Evolutionary conservation across 2,329 filamentous ascomycete species (phyloP).

Genomic region (Teratosphaeria zuluensis): DNA sequence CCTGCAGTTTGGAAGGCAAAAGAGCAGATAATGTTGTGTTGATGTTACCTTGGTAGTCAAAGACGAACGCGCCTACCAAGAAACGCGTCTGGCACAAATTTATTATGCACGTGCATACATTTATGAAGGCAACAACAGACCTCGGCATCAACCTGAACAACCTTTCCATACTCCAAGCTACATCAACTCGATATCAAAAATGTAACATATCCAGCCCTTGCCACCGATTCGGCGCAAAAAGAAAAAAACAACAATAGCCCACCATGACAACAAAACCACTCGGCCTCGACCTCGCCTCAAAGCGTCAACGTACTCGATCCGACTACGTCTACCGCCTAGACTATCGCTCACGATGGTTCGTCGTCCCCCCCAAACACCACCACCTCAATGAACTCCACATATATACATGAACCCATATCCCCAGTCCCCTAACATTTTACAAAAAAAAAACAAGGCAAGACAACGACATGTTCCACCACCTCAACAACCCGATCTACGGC

Average conservation of each 20-base stretch:
- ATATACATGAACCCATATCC: not conserved
- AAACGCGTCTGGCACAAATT: no score
- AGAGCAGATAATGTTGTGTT: no score
- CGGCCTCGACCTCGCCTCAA: constrained; percentile 12
- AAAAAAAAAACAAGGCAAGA: constrained; percentile 57
- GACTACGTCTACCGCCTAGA: constrained; percentile 55
- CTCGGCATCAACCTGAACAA: not conserved
- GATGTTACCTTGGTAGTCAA: no score
- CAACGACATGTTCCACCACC: constrained; percentile 88
- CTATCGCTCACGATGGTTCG: constrained; percentile 76
- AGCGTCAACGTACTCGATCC: constrained; percentile 34
- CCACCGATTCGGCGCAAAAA: not conserved
- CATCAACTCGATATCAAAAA: not conserved
- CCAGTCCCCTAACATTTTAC: not conserved
- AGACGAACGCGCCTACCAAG: no score
- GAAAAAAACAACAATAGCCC: not conserved
- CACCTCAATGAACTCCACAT: not conserved
- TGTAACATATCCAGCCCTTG: not conserved
- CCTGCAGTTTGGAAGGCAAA: no score
- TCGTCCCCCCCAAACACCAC: constrained; percentile 1
- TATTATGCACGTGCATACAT: not conserved
- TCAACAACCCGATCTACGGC: constrained; percentile 40
- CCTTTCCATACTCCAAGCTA: not conserved
- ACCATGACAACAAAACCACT: constrained; percentile 4
- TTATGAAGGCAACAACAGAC: not conserved